phyloP scores from a whole-genome alignment of 345 rosid species.

The Dipteronia dyeriana region DNA sequence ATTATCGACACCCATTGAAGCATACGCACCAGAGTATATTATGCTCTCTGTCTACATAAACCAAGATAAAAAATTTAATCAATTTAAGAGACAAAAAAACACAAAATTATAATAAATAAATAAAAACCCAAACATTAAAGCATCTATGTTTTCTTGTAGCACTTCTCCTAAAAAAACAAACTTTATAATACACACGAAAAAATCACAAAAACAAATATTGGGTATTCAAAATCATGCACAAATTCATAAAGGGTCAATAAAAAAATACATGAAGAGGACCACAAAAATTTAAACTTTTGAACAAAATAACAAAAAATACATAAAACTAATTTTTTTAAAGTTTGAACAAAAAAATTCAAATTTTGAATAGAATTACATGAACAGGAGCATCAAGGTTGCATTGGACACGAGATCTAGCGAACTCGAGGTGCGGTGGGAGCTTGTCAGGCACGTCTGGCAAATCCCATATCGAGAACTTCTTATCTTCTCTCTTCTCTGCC shows the following conservation, averaged over 20 bases:
- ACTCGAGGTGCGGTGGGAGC: conserved; percentile 77
- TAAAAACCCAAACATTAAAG: too few species aligned
- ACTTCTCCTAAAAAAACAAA: too few species aligned
- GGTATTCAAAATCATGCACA: background rate
- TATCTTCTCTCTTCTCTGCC: background rate
- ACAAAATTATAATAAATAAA: background rate
- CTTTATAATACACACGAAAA: too few species aligned
- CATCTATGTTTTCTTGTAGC: too few species aligned
- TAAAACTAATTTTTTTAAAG: too few species aligned
- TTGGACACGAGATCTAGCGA: conserved; percentile 63
- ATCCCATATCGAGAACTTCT: conserved; percentile 43
- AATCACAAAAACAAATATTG: background rate
- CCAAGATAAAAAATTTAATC: conserved; percentile 16
- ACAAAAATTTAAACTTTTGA: background rate
- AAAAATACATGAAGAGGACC: background rate
- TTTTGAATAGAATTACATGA: conserved; percentile 43
- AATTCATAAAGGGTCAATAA: background rate
- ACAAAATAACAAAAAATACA: background rate
- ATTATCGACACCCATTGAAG: conserved; percentile 68
- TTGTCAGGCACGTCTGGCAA: conserved; percentile 68
- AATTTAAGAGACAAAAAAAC: background rate
- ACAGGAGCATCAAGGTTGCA: conserved; percentile 74
- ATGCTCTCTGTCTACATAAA: conserved; percentile 61
- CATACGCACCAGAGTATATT: conserved; percentile 83
- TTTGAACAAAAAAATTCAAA: background rate